Percentiles rank a stretch among this genome's conserved stretches.
Conservation (phyloP, 108 stramenopile species). For the Skeletonema marinoi region DNA sequence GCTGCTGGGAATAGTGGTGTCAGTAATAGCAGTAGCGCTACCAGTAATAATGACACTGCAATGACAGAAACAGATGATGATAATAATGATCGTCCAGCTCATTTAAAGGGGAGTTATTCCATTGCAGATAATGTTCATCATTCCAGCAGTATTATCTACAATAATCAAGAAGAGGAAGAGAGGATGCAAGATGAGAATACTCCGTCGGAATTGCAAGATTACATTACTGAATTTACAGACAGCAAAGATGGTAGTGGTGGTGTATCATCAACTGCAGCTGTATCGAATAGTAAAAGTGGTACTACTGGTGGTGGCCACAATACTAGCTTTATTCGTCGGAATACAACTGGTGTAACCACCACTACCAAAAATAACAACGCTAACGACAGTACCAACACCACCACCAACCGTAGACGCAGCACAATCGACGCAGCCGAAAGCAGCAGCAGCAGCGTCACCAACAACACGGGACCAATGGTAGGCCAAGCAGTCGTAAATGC, state of each 20-base stretch:
- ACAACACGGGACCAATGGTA: slow-evolving; percentile 30
- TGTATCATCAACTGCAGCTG: background rate
- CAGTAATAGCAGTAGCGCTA: background rate
- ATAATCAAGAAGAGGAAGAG: background rate
- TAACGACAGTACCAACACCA: background rate
- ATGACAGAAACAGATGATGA: slow-evolving; percentile 5
- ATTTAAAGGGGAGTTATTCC: slow-evolving; percentile 6
- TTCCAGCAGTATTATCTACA: background rate
- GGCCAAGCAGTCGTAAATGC: slow-evolving; percentile 41
- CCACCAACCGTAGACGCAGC: background rate
- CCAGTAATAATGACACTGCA: background rate
- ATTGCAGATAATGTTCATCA: slow-evolving; percentile 5
- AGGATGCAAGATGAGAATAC: background rate
- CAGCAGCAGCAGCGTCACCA: background rate
- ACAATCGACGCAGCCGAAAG: background rate
- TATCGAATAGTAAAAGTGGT: background rate
- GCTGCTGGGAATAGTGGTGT: background rate
- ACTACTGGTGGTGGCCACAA: background rate
- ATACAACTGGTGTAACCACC: background rate
- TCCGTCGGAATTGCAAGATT: slow-evolving; percentile 7
- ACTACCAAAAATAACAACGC: background rate
- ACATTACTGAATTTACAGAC: slow-evolving; percentile 16
- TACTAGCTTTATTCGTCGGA: background rate
- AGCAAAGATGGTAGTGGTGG: background rate
- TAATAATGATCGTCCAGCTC: background rate